phyloP scores from a whole-genome alignment of 208 protist genomes.

The Trypanosoma brucei region DNA sequence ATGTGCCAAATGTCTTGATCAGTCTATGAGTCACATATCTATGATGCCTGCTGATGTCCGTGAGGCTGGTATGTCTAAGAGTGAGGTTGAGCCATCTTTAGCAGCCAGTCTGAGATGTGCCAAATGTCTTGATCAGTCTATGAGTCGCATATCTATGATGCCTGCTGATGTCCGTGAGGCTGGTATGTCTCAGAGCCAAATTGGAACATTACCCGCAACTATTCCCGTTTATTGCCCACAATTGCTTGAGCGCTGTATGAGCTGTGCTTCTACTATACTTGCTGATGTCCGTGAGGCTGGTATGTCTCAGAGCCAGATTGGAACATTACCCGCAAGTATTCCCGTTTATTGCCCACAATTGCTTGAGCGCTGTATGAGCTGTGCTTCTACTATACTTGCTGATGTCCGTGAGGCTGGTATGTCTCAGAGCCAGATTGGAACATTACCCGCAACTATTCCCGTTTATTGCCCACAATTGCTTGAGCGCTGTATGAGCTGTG shows the following conservation, averaged over 20 bases:
- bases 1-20: neutral
- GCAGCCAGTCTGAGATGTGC: neutral
- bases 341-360: neutral
- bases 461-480: neutral
- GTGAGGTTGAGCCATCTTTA: neutral
- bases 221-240: neutral
- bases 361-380: neutral
- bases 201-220: neutral
- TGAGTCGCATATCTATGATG: neutral
- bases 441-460: neutral
- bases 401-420: neutral
- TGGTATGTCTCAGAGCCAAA: neutral
- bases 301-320: neutral
- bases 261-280: neutral
- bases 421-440: neutral
- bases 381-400: neutral
- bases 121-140: neutral
- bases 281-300: neutral
- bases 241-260: neutral
- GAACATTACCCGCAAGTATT: neutral
- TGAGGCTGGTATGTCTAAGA: neutral
- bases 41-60: neutral
- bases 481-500: neutral
- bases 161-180: neutral
- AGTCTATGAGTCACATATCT: neutral